Conservation (phyloP, 805 yeast species). For the Candida taoyuanica region DNA sequence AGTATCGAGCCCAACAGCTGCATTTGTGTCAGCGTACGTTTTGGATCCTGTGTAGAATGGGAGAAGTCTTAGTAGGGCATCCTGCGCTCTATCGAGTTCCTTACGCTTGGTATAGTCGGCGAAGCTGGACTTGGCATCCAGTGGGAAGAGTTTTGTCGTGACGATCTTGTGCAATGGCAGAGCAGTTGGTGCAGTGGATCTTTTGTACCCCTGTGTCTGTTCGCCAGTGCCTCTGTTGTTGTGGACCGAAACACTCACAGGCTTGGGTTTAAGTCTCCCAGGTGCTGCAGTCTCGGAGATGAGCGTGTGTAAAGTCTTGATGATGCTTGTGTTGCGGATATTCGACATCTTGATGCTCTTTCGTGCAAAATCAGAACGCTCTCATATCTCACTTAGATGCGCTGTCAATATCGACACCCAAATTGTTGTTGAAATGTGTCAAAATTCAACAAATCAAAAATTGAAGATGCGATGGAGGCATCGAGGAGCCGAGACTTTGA, state of each 20-base stretch:
- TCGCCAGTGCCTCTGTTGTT: not conserved
- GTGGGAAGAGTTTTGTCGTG: conserved; percentile 50
- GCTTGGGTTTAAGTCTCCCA: conserved; percentile 7
- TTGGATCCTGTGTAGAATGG: conserved; percentile 37
- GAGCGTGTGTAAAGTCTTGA: conserved; percentile 10
- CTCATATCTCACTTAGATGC: no score
- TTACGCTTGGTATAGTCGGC: conserved; percentile 42
- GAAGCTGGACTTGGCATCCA: conserved; percentile 46
- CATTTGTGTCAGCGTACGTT: conserved; percentile 17
- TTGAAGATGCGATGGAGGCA: no score
- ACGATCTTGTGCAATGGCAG: conserved; percentile 51
- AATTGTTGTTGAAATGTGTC: not conserved
- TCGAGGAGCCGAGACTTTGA: no score
- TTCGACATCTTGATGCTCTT: conserved; percentile 6
- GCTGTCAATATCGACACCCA: no score
- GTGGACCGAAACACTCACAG: conserved; percentile 8
- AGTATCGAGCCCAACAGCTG: conserved; percentile 10
- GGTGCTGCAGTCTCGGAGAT: conserved; percentile 16
- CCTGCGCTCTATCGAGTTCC: conserved; percentile 41
- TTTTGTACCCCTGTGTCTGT: conserved; percentile 30
- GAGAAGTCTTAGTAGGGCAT: conserved; percentile 38
- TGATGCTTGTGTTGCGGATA: conserved; percentile 8
- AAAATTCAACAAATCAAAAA: not conserved
- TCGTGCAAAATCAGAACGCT: no score
- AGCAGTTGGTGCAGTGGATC: conserved; percentile 65